Base-by-base conservation (phyloP, 1,284 basidiomycete species). In the Neolentinus lepideus region DNA sequence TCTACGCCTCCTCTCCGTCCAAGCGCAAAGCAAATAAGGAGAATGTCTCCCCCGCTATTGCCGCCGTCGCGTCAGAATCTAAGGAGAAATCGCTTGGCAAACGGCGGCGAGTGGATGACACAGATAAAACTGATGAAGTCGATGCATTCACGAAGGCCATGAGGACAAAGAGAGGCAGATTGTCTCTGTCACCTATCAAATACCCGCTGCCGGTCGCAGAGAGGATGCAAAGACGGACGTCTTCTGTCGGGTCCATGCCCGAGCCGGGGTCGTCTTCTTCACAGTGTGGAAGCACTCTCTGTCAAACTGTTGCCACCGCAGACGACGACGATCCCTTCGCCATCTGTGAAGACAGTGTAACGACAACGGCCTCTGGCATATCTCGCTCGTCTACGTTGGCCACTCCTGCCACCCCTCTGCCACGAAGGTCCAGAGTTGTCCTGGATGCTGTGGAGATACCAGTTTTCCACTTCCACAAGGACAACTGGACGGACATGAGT, bases 391-490 rank as follows among this genome's bases (percentile, higher is more conserved):
- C 19, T 21, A 21, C n/a, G 16, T 21, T n/a, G 19, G 38, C 38
- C 16, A 43, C 16, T 21, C 38, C 38, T 21, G 19, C 38, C 19
- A 43, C 16, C 4, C 38, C 16, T n/a, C n/a, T 16, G 6, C 38
- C 8, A n/a, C 38, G 6, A n/a, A 43, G 16, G 19, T 16, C 38
- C 64, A 67, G 78, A 24, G 62, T 74, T 2, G 63, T 81, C 59
- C 68, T 84, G 67, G 84, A 85, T 22, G 75, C 76, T 1, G 81
- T 84, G 6, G 75, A 80, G 53, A 71, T 84, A 38, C 79, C 79
- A 10, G 66, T 69, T 6, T 50, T 50, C 47, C 16, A 26, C 6
- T 25, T 4, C 27, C 4, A 29, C 24, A 69, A 58, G 54, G 56
- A 36, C 36, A 14, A 33, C 12, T 57, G 25, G 22, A 24, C 43